Evolutionary conservation across 2,329 filamentous ascomycete genomes (phyloP), one percentile per base, ranked within the genome.

Genomic region (Fusarium fracticaudum): DNA sequence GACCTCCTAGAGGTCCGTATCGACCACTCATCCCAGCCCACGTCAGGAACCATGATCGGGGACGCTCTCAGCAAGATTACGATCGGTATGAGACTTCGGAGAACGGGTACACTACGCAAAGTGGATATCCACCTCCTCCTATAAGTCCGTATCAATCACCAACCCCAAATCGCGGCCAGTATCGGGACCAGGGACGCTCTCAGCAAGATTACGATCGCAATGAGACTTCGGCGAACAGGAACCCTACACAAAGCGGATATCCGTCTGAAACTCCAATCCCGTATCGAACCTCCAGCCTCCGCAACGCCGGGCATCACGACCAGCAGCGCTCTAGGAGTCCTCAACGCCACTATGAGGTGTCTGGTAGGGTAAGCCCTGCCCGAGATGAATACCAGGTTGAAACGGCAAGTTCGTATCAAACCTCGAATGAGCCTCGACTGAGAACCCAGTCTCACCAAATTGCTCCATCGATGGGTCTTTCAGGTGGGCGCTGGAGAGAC

Each of bases 351-450:
- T 9, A 20, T 20, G 44, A 20, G 17, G 17, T 4, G 5, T 4
- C 1, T 2, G 8, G 7, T 1, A 45, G 24, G 12, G 8, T 17
- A 2, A 26, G 9, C 3, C 3, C 5, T 13, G 8, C 18, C 44
- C 44, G 6, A 47, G 44, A 26, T 20, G 1, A 20, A 10, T 12
- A 47, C 2, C 18, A 20, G 18, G 18, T 8, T 29, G 24, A 4
- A 29, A 4, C 44, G 26, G 12, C 18, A 47, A 20, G 24, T 20
- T 3, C 18, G 12, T 10, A 20, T 29, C 24, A 29, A 4, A 1
- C 12, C 10, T 8, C 5, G 18, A 1, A 14, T 5, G 24, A 14
- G 1, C 22, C 14, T 15, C 41, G 22, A n/a, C 7, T 1, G 0
- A n/a, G 14, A n/a, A 17, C 41, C 4, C 20, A 29, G 4, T 29